phyloP scores from a whole-genome alignment of 2,329 filamentous ascomycete genomes.

The Scedosporium minutisporum region DNA sequence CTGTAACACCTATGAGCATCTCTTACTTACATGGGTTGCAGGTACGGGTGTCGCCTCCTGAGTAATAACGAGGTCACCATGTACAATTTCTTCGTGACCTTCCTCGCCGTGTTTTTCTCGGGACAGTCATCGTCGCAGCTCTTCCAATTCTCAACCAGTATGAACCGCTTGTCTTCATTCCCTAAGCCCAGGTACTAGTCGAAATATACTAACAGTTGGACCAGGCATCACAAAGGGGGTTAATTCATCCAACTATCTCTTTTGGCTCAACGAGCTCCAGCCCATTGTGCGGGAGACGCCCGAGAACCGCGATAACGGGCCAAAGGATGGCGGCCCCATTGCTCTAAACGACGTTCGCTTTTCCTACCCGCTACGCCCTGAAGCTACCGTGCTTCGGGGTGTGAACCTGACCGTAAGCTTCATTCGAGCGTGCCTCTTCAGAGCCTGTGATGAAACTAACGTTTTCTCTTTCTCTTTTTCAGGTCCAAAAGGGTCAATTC shows the following conservation, averaged over 20 bases:
- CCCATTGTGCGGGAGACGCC: conserved; percentile 8
- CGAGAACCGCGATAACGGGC: conserved; percentile 16
- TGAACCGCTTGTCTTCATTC: conserved; percentile 38
- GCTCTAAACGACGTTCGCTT: conserved; percentile 45
- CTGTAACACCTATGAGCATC: conserved; percentile 50
- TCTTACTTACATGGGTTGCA: conserved; percentile 7
- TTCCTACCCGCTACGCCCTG: conserved; percentile 39
- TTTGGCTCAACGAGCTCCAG: conserved; percentile 24
- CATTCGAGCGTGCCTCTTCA: conserved; percentile 51
- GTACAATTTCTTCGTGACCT: conserved; percentile 39
- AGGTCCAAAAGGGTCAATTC: conserved; percentile 36
- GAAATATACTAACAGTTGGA: background rate
- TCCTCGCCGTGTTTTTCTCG: conserved; percentile 38
- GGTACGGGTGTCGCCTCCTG: conserved; percentile 29
- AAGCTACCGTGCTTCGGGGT: conserved; percentile 24
- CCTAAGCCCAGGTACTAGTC: conserved; percentile 27
- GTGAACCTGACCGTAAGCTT: conserved; percentile 24
- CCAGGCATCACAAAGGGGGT: conserved; percentile 37
- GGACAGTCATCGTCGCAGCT: conserved; percentile 29
- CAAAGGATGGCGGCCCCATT: conserved; percentile 18
- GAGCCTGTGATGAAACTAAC: background rate
- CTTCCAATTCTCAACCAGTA: conserved; percentile 38
- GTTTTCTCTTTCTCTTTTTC: background rate
- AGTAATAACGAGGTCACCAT: conserved; percentile 35
- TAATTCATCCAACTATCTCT: conserved; percentile 38